Evolutionary conservation across 108 stramenopile genomes (phyloP).

Genomic region (Bacterosira constricta): DNA sequence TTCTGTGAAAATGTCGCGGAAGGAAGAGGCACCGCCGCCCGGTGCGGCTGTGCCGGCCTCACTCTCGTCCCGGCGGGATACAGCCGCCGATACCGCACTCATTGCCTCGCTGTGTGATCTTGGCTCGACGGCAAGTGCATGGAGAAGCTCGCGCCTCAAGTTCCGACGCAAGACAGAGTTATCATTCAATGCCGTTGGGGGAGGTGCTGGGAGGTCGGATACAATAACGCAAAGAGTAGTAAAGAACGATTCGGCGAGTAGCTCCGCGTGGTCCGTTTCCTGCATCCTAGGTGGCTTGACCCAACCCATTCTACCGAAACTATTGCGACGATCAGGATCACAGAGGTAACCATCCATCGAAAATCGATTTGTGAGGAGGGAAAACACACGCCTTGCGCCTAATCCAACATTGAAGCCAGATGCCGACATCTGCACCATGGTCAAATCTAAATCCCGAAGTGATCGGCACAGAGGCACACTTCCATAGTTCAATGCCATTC

Average conservation of each 20-base stretch:
- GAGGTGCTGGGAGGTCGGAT: conserved; percentile 86
- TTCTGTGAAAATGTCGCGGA: conserved; percentile 71
- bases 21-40: conserved; percentile 60
- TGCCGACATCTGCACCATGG: conserved; percentile 85
- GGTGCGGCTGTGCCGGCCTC: conserved; percentile 63
- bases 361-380: conserved; percentile 77
- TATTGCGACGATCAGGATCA: conserved; percentile 75
- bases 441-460: conserved; percentile 84
- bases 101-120: conserved; percentile 89
- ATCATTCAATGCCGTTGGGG: conserved; percentile 64
- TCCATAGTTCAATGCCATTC: conserved; percentile 88
- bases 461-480: conserved; percentile 83
- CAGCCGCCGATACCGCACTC: conserved; percentile 73
- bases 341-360: conserved; percentile 85
- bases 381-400: conserved; percentile 78
- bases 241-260: conserved; percentile 85
- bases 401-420: conserved; percentile 82
- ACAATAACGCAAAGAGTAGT: conserved; percentile 81
- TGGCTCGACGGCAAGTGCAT: conserved; percentile 89
- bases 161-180: conserved; percentile 63
- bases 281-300: conserved; percentile 83
- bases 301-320: conserved; percentile 59
- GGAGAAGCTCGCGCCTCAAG: conserved; percentile 87
- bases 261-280: conserved; percentile 81
- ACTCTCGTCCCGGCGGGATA: conserved; percentile 76